These are phyloP conservation scores for Geosiphon pyriformis DNA, from an alignment of 192 early-diverging fungal species.

Conservation along the genomic window DNA sequence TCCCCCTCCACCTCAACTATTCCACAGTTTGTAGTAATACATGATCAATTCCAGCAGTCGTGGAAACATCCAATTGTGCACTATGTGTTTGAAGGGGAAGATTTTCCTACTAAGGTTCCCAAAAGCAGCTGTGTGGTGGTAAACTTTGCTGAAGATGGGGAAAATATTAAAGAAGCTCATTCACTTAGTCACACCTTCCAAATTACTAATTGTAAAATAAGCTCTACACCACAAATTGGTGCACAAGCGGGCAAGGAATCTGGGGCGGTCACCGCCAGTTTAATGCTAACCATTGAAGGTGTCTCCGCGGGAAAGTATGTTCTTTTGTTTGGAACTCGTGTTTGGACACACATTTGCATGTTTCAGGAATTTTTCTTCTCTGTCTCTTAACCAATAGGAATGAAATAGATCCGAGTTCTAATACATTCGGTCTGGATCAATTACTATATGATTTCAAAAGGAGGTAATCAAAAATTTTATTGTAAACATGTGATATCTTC, in stretches of 20 bases:
- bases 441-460: no score
- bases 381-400: no score
- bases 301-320: slow-evolving; percentile 28
- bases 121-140: slow-evolving; percentile 35
- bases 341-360: no score
- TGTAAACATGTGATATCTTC: no score
- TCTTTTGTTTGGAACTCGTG: no score
- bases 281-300: slow-evolving; percentile 34
- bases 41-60: slow-evolving; percentile 32
- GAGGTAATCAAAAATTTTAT: no score
- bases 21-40: slow-evolving; percentile 43
- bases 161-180: slow-evolving; percentile 21
- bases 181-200: slow-evolving; percentile 42
- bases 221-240: slow-evolving; percentile 25
- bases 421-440: no score
- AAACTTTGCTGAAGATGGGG: slow-evolving; percentile 28
- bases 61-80: slow-evolving; percentile 40
- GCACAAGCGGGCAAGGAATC: slow-evolving; percentile 11
- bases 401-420: no score
- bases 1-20: slow-evolving; percentile 22
- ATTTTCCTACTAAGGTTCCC: slow-evolving; percentile 28
- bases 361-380: no score
- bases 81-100: slow-evolving; percentile 44
- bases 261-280: slow-evolving; percentile 11
- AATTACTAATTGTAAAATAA: slow-evolving; percentile 30